Evolutionary conservation across 352 stramenopile genomes (phyloP).

Genomic region (Phytophthora cryptogea): DNA sequence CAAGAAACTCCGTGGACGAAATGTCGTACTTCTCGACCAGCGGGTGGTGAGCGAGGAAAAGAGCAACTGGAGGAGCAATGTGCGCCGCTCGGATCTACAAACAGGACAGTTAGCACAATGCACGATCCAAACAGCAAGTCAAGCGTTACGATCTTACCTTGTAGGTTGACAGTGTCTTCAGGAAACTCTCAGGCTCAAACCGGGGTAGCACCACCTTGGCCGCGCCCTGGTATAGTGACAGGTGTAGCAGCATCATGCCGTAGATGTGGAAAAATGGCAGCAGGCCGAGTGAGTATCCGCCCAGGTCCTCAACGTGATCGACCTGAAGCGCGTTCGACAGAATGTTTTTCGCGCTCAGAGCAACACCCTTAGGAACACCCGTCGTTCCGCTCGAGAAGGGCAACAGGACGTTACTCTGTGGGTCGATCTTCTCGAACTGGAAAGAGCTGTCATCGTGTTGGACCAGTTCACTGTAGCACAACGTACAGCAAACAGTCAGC

Average conservation of each 20-base stretch:
- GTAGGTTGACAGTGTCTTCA: slow-evolving; percentile 73
- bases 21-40: slow-evolving; percentile 93
- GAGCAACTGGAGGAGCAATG: slow-evolving; percentile 89
- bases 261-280: slow-evolving; percentile 98
- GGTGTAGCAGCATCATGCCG: slow-evolving; percentile 83
- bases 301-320: slow-evolving; percentile 65
- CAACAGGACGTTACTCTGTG: slow-evolving; percentile 59
- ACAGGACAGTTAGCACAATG: not conserved
- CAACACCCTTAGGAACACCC: slow-evolving; percentile 82
- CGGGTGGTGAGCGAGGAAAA: slow-evolving; percentile 89
- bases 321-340: slow-evolving; percentile 90
- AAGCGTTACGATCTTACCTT: slow-evolving; percentile 31
- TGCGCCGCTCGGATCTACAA: slow-evolving; percentile 43
- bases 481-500: slow-evolving; percentile 36
- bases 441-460: slow-evolving; percentile 45
- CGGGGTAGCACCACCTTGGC: slow-evolving; percentile 86
- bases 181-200: slow-evolving; percentile 91
- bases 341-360: slow-evolving; percentile 89
- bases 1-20: slow-evolving; percentile 68
- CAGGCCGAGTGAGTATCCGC: slow-evolving; percentile 52
- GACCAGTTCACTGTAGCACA: slow-evolving; percentile 41
- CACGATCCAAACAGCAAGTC: not conserved
- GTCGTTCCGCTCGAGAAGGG: slow-evolving; percentile 96
- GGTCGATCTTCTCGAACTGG: slow-evolving; percentile 53
- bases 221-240: slow-evolving; percentile 77